Evolutionary conservation across 2,329 filamentous ascomycete species (phyloP).

Genomic region (Colletotrichum tabaci): DNA sequence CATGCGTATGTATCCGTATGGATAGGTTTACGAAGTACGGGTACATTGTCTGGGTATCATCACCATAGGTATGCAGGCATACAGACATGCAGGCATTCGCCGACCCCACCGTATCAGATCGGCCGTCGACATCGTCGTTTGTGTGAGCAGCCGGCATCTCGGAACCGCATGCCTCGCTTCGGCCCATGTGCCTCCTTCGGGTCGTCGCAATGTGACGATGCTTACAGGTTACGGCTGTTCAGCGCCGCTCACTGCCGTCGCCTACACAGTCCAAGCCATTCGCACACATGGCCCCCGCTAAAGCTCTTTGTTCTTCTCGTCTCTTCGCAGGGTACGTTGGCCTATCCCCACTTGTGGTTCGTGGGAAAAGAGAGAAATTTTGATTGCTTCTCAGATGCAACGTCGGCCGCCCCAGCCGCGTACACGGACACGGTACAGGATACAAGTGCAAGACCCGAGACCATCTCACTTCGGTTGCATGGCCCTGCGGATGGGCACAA

Average conservation of each 20-base stretch:
- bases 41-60: too few species aligned
- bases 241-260: neutral
- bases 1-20: too few species aligned
- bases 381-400: constrained; percentile 31
- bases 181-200: constrained; percentile 4
- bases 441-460: neutral
- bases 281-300: neutral
- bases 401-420: constrained; percentile 20
- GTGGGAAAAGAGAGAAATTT: constrained; percentile 8
- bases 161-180: constrained; percentile 18
- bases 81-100: neutral
- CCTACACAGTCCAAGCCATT: neutral
- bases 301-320: neutral
- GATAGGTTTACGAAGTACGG: too few species aligned
- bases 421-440: neutral
- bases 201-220: neutral
- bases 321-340: neutral
- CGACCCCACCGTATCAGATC: constrained; percentile 13
- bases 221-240: too few species aligned
- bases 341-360: constrained; percentile 16
- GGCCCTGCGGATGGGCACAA: constrained; percentile 18
- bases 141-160: constrained; percentile 18
- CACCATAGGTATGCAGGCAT: too few species aligned
- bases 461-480: constrained; percentile 11
- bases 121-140: constrained; percentile 9